Percentiles rank a stretch among this genome's conserved stretches.
Conservation (phyloP, 2,329 filamentous ascomycete species). For the Talaromyces sp. region DNA sequence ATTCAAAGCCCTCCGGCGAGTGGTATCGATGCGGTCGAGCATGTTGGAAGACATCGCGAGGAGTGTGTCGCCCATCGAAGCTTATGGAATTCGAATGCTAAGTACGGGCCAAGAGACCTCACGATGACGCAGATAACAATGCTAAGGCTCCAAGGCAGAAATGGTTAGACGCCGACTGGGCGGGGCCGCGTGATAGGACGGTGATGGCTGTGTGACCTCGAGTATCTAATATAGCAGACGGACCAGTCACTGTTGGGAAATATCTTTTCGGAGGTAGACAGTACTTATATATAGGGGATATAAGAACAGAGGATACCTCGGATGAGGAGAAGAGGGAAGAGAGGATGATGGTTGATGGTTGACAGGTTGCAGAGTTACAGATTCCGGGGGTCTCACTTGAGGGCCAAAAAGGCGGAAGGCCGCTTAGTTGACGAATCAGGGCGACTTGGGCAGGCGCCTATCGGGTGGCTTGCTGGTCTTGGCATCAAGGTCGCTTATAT, state of each 20-base stretch:
- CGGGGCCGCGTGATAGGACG: neutral
- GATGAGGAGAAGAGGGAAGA: neutral
- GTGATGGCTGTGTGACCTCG: neutral
- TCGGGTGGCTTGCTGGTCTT: neutral
- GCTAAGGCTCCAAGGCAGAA: conserved; percentile 13
- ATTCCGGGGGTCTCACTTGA: neutral
- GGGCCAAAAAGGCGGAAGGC: conserved; percentile 3
- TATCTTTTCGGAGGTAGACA: neutral
- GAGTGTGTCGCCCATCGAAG: neutral
- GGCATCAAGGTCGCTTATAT: neutral
- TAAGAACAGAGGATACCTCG: neutral
- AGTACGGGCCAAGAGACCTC: conserved; percentile 24
- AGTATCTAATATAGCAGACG: neutral
- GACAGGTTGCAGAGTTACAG: neutral
- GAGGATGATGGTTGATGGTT: neutral
- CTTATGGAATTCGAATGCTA: neutral
- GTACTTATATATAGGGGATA: neutral
- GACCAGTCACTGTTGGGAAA: neutral
- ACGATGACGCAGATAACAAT: conserved; percentile 42
- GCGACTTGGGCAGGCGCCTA: neutral
- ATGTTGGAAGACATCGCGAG: conserved; percentile 20
- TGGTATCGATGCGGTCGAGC: conserved; percentile 41
- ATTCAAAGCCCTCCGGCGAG: conserved; percentile 44
- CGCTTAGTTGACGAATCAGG: neutral
- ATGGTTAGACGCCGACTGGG: neutral